A percentile compares a stretch with the other conserved stretches of the same genome.
These are phyloP conservation scores for Corrigiola litoralis DNA, from an alignment of 179 eudicot species.

Conservation along the genomic window DNA sequence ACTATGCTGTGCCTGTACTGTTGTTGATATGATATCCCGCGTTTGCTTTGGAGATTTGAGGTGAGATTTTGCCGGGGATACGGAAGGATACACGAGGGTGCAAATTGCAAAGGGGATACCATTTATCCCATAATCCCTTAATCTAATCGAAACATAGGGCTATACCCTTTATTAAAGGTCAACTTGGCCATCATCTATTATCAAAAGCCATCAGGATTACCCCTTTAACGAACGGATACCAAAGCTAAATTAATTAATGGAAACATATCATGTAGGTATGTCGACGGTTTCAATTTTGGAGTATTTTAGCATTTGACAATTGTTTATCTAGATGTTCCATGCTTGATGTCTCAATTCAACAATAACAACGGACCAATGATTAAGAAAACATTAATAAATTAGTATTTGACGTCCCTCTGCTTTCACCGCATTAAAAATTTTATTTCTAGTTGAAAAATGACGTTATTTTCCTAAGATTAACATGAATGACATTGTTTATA, in stretches of 20 bases:
- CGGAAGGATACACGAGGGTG: background rate
- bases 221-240: background rate
- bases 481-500: too few species aligned
- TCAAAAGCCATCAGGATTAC: background rate
- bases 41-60: background rate
- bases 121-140: too few species aligned
- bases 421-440: too few species aligned
- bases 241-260: background rate
- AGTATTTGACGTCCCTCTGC: too few species aligned
- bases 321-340: too few species aligned
- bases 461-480: too few species aligned
- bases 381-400: too few species aligned
- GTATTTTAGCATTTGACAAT: conserved; percentile 4
- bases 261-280: background rate
- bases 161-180: conserved; percentile 4
- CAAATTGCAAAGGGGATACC: background rate
- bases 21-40: background rate
- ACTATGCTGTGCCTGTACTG: background rate
- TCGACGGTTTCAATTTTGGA: background rate
- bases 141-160: background rate
- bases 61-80: conserved; percentile 4
- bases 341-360: too few species aligned
- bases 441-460: too few species aligned
- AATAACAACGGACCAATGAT: too few species aligned
- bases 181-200: conserved; percentile 8